Evolutionary conservation across 371 early-diverging fungal species (phyloP).

Genomic region (Actinomucor elegans): DNA sequence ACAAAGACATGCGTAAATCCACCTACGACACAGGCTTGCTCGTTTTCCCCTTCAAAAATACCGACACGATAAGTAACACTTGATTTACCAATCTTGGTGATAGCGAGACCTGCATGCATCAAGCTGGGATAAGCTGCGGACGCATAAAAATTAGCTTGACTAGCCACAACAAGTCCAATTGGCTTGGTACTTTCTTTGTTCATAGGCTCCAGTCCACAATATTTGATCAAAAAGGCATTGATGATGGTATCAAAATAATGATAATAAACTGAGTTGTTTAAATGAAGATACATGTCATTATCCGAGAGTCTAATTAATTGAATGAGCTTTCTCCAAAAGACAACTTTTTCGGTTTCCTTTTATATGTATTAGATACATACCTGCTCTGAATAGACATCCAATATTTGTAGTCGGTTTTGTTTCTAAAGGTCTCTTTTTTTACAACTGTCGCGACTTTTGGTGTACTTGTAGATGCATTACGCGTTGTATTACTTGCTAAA

Average conservation of each 20-base stretch:
- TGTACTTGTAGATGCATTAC: background rate
- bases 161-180: constrained; percentile 58
- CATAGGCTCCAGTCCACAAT: constrained; percentile 46
- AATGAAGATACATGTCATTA: constrained; percentile 65
- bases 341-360: background rate
- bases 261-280: constrained; percentile 65
- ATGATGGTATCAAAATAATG: constrained; percentile 62
- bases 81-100: constrained; percentile 56
- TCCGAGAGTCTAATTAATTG: constrained; percentile 49
- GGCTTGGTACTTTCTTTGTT: constrained; percentile 34
- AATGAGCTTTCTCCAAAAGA: background rate
- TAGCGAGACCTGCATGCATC: constrained; percentile 53
- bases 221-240: constrained; percentile 55
- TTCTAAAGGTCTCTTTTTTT: constrained; percentile 22
- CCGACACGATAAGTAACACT: constrained; percentile 63
- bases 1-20: constrained; percentile 54
- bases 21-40: constrained; percentile 41
- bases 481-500: background rate
- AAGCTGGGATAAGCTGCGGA: constrained; percentile 57
- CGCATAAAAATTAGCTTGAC: constrained; percentile 48
- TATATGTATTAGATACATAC: constrained; percentile 8
- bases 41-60: constrained; percentile 49
- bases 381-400: constrained; percentile 47
- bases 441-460: background rate
- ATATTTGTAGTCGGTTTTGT: constrained; percentile 36